A percentile compares a stretch with the other conserved stretches of the same genome.
phyloP scores from a whole-genome alignment of 2,329 filamentous ascomycete species.

The Huntiella bhutanensis region DNA sequence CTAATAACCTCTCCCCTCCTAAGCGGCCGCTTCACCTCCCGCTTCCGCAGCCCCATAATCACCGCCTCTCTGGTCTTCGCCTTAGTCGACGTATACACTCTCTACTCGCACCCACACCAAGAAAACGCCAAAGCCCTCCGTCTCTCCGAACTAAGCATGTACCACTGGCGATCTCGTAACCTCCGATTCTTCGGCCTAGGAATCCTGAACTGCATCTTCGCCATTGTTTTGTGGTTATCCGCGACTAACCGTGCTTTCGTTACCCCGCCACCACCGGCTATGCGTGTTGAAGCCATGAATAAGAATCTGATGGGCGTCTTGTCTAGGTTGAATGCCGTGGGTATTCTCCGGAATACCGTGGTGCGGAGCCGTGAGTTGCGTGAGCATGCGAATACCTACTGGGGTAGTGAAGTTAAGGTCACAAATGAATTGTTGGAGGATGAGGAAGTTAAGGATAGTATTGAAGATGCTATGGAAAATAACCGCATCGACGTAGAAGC shows the following conservation, averaged over 20 bases:
- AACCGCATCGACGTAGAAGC: slow-evolving; percentile 39
- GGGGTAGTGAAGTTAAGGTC: slow-evolving; percentile 55
- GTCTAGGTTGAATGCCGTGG: slow-evolving; percentile 51
- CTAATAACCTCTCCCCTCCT: slow-evolving; percentile 51
- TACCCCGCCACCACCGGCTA: slow-evolving; percentile 37
- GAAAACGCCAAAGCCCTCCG: slow-evolving; percentile 43
- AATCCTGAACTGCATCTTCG: slow-evolving; percentile 42
- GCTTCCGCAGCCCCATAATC: slow-evolving; percentile 55
- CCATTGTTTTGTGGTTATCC: slow-evolving; percentile 51
- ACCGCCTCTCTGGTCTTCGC: slow-evolving; percentile 40
- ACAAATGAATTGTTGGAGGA: slow-evolving; percentile 66
- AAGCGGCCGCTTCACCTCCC: slow-evolving; percentile 40
- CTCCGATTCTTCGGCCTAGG: slow-evolving; percentile 47
- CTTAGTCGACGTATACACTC: slow-evolving; percentile 44
- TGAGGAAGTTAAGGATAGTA: slow-evolving; percentile 50
- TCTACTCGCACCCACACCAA: slow-evolving; percentile 45
- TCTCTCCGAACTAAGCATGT: slow-evolving; percentile 45
- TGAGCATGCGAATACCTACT: slow-evolving; percentile 50
- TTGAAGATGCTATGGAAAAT: slow-evolving; percentile 46
- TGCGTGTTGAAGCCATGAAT: slow-evolving; percentile 44
- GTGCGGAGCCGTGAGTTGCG: slow-evolving; percentile 55
- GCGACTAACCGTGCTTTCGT: slow-evolving; percentile 65
- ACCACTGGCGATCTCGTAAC: slow-evolving; percentile 50
- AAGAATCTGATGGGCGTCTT: slow-evolving; percentile 38
- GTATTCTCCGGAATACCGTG: slow-evolving; percentile 63